Percentiles rank a stretch among this genome's conserved stretches.
These are phyloP conservation scores for Calonectria pauciramosa DNA, from an alignment of 2,329 filamentous ascomycete genomes.

Conservation along the genomic window DNA sequence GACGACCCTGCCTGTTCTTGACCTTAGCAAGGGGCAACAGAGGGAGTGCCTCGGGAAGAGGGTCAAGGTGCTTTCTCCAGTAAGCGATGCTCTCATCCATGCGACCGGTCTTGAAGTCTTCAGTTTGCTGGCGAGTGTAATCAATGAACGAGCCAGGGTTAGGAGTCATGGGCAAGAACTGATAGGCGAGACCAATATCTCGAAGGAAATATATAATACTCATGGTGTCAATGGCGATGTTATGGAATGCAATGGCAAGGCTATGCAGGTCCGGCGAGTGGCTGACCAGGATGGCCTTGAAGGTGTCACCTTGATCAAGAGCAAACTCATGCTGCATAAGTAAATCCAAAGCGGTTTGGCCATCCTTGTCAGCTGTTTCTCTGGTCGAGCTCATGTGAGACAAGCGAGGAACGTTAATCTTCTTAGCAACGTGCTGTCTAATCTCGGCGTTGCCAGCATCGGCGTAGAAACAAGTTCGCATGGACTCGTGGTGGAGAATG, in stretches of 20 bases:
- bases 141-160: not conserved
- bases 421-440: not conserved
- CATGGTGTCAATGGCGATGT: conserved; percentile 63
- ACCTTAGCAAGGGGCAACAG: not conserved
- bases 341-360: not conserved
- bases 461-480: conserved; percentile 24
- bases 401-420: not conserved
- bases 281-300: not conserved
- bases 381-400: not conserved
- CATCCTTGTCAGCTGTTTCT: not conserved
- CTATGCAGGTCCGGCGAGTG: conserved; percentile 44
- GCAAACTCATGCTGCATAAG: not conserved
- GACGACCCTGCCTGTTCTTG: not conserved
- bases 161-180: not conserved
- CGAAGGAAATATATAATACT: not conserved
- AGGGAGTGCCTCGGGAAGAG: not conserved
- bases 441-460: not conserved
- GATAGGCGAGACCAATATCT: not conserved
- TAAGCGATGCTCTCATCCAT: not conserved
- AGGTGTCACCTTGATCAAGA: not conserved
- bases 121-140: not conserved
- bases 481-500: conserved; percentile 16
- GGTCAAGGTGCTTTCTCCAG: not conserved
- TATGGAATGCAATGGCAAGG: conserved; percentile 60
- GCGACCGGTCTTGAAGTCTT: not conserved